Percentiles rank a stretch among this genome's conserved stretches.
These are phyloP conservation scores for Fusarium sp. DNA, from an alignment of 2,329 filamentous ascomycete genomes.

Conservation along the genomic window DNA sequence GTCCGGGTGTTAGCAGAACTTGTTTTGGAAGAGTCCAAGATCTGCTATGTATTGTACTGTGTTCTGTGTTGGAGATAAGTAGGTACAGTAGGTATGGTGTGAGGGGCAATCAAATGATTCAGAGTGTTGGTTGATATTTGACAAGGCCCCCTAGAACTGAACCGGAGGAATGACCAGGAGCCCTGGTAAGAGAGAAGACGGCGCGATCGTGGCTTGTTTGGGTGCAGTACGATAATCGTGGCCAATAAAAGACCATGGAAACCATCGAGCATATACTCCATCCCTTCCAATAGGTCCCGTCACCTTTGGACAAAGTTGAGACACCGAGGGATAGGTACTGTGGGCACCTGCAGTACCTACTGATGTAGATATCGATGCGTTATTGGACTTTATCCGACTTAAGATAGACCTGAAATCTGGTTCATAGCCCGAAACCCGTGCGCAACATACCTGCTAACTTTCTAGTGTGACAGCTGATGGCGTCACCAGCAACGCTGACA, in stretches of 20 bases:
- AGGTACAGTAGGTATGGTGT: neutral
- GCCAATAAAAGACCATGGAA: neutral
- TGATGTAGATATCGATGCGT: neutral
- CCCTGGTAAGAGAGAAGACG: neutral
- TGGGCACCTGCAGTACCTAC: neutral
- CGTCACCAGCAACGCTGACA: slow-evolving; percentile 27
- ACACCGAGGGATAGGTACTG: neutral
- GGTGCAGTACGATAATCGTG: slow-evolving; percentile 11
- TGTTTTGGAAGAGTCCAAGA: slow-evolving; percentile 5
- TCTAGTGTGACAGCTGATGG: slow-evolving; percentile 20
- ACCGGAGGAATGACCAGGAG: neutral
- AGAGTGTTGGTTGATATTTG: neutral
- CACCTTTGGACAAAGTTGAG: neutral
- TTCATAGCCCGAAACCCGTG: neutral
- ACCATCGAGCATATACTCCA: neutral
- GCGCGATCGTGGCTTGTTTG: slow-evolving; percentile 34
- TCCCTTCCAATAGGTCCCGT: neutral
- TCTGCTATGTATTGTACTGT: neutral
- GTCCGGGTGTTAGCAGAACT: neutral
- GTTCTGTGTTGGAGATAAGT: neutral
- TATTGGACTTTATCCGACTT: neutral
- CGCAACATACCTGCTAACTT: neutral
- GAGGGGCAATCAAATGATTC: neutral
- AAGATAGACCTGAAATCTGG: neutral
- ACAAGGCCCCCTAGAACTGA: neutral